phyloP scores from a whole-genome alignment of 306 rosid species.

The Fragaria iinumae region DNA sequence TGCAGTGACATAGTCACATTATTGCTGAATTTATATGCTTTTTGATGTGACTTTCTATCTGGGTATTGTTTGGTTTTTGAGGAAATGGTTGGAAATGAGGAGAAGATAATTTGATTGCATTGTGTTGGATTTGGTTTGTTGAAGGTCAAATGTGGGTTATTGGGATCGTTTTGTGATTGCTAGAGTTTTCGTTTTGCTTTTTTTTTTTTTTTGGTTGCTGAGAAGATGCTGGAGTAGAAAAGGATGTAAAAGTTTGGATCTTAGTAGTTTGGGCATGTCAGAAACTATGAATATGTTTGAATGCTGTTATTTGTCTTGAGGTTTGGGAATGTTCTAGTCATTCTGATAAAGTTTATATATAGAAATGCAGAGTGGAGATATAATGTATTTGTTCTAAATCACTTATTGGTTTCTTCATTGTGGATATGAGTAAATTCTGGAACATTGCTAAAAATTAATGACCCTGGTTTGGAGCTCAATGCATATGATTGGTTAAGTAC shows the following conservation, averaged over 20 bases:
- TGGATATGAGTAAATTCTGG: not conserved
- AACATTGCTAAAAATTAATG: not conserved
- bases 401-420: not conserved
- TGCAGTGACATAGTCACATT: not conserved
- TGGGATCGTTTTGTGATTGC: not conserved
- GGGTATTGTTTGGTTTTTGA: not conserved
- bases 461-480: not conserved
- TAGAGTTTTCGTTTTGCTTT: not conserved
- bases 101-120: not conserved
- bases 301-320: not conserved
- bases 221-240: not conserved
- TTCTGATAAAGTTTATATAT: not conserved
- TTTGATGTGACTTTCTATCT: not conserved
- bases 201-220: conserved; percentile 5
- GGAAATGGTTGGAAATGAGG: not conserved
- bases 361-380: not conserved
- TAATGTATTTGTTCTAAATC: not conserved
- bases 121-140: not conserved
- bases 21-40: not conserved
- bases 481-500: not conserved
- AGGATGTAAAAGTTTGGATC: not conserved
- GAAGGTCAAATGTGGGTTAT: not conserved
- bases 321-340: not conserved
- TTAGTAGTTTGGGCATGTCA: not conserved
- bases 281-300: not conserved